A percentile compares a stretch with the other conserved stretches of the same genome.
These are phyloP conservation scores for Saccharomyces jurei DNA, from an alignment of 805 yeast species.

Conservation along the genomic window DNA sequence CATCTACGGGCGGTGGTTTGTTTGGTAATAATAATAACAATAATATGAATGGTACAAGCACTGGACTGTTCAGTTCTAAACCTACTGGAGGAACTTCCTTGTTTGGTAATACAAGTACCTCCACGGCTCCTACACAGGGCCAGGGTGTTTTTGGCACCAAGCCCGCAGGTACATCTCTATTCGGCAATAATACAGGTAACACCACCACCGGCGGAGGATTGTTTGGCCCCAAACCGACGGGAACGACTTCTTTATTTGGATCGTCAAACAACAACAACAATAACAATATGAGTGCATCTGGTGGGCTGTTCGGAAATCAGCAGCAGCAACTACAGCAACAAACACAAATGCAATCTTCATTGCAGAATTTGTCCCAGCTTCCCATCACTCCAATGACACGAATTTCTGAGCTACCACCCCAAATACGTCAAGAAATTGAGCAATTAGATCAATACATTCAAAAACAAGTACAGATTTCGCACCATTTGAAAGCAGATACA, in stretches of 20 bases:
- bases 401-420: conserved; percentile 66
- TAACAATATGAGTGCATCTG: conserved; percentile 6
- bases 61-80: conserved; percentile 11
- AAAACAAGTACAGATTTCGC: conserved; percentile 65
- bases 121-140: conserved; percentile 3
- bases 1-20: conserved; percentile 22
- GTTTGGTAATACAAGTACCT: conserved; percentile 13
- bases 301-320: conserved; percentile 15
- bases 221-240: conserved; percentile 27
- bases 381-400: conserved; percentile 65
- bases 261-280: conserved; percentile 5
- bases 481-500: conserved; percentile 53
- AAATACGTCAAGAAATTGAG: conserved; percentile 58
- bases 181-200: conserved; percentile 21
- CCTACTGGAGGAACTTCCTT: not conserved
- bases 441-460: conserved; percentile 65
- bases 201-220: conserved; percentile 26
- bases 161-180: conserved; percentile 22
- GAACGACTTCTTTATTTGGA: conserved; percentile 30
- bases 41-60: conserved; percentile 3
- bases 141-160: conserved; percentile 27
- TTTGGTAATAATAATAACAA: conserved; percentile 19
- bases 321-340: conserved; percentile 15
- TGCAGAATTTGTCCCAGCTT: conserved; percentile 37
- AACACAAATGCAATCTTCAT: conserved; percentile 32